Percentiles rank a stretch among this genome's conserved stretches.
Evolutionary conservation across 169 alveolate genomes (phyloP).

Genomic region (Toxoplasma gondii): DNA sequence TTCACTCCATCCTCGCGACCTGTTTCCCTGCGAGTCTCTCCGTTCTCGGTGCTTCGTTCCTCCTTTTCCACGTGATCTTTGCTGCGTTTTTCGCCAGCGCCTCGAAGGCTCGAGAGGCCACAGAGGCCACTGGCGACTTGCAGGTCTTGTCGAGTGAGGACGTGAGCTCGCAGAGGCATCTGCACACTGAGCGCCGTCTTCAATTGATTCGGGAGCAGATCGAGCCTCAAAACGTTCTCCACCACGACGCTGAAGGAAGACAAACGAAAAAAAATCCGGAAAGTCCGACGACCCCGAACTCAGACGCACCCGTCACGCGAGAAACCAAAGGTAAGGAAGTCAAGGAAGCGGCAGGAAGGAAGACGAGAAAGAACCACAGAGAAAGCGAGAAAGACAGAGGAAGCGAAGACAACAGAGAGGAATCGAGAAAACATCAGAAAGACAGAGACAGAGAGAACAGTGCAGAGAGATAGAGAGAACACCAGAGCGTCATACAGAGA

Average conservation of each 20-base stretch:
- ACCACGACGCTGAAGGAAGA: slow-evolving; percentile 5
- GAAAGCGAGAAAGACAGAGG: not conserved
- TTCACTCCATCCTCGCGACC: not conserved
- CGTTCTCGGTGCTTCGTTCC: not conserved
- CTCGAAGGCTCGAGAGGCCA: not conserved
- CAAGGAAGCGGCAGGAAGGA: too few species aligned
- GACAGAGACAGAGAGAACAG: not conserved
- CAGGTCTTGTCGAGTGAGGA: not conserved
- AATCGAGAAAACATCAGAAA: not conserved
- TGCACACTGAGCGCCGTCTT: not conserved
- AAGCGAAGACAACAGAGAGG: not conserved
- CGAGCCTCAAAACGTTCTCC: slow-evolving; percentile 39
- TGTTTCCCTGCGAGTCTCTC: not conserved
- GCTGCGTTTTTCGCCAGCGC: not conserved
- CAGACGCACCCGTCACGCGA: too few species aligned
- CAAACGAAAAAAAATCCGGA: not conserved
- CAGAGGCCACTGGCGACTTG: slow-evolving; percentile 39
- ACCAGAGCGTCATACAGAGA: too few species aligned
- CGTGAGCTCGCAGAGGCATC: slow-evolving; percentile 44
- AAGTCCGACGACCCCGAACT: not conserved
- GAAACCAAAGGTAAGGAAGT: too few species aligned
- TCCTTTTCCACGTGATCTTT: not conserved
- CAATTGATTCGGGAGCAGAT: slow-evolving; percentile 1
- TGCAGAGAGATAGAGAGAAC: too few species aligned
- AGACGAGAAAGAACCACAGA: too few species aligned